These are phyloP conservation scores for Talaromyces sp. DNA, from an alignment of 2,329 filamentous ascomycete species.

Conservation along the genomic window DNA sequence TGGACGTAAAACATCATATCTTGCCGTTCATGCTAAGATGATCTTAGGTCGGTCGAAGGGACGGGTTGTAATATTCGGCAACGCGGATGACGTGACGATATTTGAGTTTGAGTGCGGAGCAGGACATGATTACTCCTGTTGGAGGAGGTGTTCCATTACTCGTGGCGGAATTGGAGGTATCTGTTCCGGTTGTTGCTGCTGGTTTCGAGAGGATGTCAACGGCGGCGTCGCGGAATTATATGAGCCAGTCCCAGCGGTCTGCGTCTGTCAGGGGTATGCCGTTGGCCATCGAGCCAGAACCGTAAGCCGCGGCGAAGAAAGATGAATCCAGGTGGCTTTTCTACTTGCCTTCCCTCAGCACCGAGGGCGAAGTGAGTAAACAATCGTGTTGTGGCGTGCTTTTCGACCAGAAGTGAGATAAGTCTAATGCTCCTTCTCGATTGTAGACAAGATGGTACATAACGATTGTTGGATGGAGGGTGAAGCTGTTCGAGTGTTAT, in stretches of 20 bases:
- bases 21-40: conserved; percentile 25
- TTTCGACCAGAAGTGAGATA: too few relatives aligned
- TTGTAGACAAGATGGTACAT: too few relatives aligned
- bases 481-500: too few relatives aligned
- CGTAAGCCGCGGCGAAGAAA: too few relatives aligned
- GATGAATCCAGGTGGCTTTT: too few relatives aligned
- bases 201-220: conserved; percentile 44
- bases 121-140: conserved; percentile 84
- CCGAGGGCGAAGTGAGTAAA: too few relatives aligned
- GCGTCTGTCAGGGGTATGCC: conserved; percentile 82
- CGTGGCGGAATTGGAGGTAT: conserved; percentile 31
- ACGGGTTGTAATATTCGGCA: conserved; percentile 67
- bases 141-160: conserved; percentile 40
- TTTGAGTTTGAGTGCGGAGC: conserved; percentile 92
- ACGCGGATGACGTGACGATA: conserved; percentile 89
- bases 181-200: too few relatives aligned
- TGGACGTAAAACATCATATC: conserved; percentile 22
- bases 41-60: conserved; percentile 45
- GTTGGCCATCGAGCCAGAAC: conserved; percentile 77
- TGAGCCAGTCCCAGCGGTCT: conserved; percentile 98
- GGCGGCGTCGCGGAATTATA: conserved; percentile 62
- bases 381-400: too few relatives aligned
- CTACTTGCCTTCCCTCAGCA: too few relatives aligned
- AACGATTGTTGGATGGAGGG: too few relatives aligned
- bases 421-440: too few relatives aligned